Base-by-base conservation (phyloP, 169 alveolate species). In the Cryptosporidium muris region DNA sequence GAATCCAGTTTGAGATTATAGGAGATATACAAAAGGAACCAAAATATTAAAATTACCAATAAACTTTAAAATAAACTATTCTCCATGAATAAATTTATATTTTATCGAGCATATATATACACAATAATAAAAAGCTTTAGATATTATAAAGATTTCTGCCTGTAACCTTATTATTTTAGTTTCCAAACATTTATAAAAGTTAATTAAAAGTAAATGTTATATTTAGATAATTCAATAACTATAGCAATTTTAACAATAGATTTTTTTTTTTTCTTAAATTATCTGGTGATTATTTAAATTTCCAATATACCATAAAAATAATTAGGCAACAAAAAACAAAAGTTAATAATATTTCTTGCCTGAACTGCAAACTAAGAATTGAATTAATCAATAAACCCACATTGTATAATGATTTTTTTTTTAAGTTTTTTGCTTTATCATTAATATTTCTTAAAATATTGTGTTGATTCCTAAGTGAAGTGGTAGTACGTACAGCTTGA, bases 401-500 rank as follows among this genome's bases (percentile, higher is more conserved):
- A 37, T 56, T 67, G 56, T 45, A 38, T 36, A 67, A 53, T 7
- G 82, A 67, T 67, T 67, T 67, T 25, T 67, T 67, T 45, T 45
- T 67, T 43, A 67, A 36, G 11, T 65, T 14, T 40, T 56, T 65
- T 4, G 82, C 54, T 40, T 53, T 67, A 3, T 67, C 82, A 16
- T 36, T n/a, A 38, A 67, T 40, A 8, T 25, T 7, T n/a, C 54
- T 67, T 25, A 67, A 12, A 3, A 56, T 53, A 4, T 67, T 40
- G 7, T 53, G 51, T 53, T 67, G 82, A 51, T 14, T 45, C 37
- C 36, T 37, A 7, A 67, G 63, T 42, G 82, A 67, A 1, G 36
- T 37, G n/a, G 82, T 67, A 3, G 82, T 52, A 11, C 16, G n/a
- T n/a, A 14, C 8, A 38, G 82, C 82, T 53, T 67, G 82, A 9